A percentile compares a stretch with the other conserved stretches of the same genome.
phyloP scores from a whole-genome alignment of 2,329 filamentous ascomycete genomes.

The Myriosclerotinia duriaeana region DNA sequence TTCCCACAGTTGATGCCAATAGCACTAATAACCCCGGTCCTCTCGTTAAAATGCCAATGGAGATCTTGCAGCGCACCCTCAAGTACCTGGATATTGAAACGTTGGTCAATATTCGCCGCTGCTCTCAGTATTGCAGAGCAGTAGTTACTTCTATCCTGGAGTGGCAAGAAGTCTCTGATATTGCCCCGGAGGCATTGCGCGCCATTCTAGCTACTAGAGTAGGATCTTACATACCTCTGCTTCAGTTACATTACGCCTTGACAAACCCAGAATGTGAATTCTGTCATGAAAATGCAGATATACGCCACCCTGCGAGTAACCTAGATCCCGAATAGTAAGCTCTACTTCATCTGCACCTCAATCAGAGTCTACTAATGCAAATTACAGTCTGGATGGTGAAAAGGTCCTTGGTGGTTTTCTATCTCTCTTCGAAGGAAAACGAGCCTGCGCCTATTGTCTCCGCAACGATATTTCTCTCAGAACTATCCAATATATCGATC shows the following conservation, averaged over 20 bases:
- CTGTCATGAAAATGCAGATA: not conserved
- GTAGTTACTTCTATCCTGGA: not conserved
- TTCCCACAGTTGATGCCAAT: not conserved
- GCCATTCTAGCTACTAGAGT: not conserved
- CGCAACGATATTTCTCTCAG: slow-evolving; percentile 25
- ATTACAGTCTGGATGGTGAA: not conserved
- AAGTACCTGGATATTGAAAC: slow-evolving; percentile 8
- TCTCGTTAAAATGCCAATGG: slow-evolving; percentile 2
- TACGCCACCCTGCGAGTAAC: not conserved
- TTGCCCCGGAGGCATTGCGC: slow-evolving; percentile 9
- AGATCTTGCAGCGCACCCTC: slow-evolving; percentile 6
- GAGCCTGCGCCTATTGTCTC: slow-evolving; percentile 27
- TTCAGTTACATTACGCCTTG: slow-evolving; percentile 1
- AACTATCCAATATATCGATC: not conserved
- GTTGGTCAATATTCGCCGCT: not conserved
- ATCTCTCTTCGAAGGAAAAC: slow-evolving; percentile 26
- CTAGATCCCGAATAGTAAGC: not conserved
- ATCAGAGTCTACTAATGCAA: not conserved
- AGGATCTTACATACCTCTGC: not conserved
- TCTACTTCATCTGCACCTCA: not conserved
- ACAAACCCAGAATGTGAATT: slow-evolving; percentile 12
- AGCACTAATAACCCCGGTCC: not conserved
- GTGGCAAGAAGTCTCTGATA: not conserved
- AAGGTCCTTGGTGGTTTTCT: slow-evolving; percentile 22
- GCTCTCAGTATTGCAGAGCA: not conserved